Evolutionary conservation across 2,329 filamentous ascomycete species (phyloP), one percentile per base, ranked within the genome.

Genomic region (Cordyceps tenuipes): DNA sequence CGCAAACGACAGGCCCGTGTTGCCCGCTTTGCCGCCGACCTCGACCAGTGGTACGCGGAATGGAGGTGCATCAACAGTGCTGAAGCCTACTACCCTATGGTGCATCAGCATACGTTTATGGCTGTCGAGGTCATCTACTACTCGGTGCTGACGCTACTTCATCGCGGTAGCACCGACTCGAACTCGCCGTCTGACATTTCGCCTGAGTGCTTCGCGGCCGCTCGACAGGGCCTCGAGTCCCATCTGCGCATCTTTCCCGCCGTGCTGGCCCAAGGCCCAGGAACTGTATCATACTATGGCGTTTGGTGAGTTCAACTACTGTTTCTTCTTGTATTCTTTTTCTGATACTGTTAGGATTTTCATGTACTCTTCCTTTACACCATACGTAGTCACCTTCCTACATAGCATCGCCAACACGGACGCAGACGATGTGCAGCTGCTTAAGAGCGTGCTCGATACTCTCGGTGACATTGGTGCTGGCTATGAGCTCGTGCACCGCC

Each of bases 311-410:
- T 43, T 3, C 19, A 15, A 2, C 12, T 8, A 51, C 9, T 26
- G 15, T 8, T 29, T 6, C 12, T 7, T 61, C 2, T 36, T 19
- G 2, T 2, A 21, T 5, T 1, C 15, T 8, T 2, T 13, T 41
- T n/a, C 23, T 52, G 5, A 55, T 17, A 17, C 8, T 23, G 8
- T 7, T 13, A 66, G 64, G 64, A 64, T 64, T n/a, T 62, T 65
- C 17, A 60, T 65, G 36, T 64, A 63, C n/a, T 63, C 63, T 3
- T 66, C 64, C 5, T 66, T 65, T n/a, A 65, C 64, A 5, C 64
- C 64, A 1, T 66, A 62, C 49, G 58, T 66, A n/a, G 61, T 65
- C 39, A 66, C 62, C 0, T 66, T 66, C 21, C 57, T 66, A 15
- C 64, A 66, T 50, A 63, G 64, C 34, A 64, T 64, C 41, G 48